Base-by-base conservation (phyloP, 768 basidiomycete species). In the Boletus subparvulus region DNA sequence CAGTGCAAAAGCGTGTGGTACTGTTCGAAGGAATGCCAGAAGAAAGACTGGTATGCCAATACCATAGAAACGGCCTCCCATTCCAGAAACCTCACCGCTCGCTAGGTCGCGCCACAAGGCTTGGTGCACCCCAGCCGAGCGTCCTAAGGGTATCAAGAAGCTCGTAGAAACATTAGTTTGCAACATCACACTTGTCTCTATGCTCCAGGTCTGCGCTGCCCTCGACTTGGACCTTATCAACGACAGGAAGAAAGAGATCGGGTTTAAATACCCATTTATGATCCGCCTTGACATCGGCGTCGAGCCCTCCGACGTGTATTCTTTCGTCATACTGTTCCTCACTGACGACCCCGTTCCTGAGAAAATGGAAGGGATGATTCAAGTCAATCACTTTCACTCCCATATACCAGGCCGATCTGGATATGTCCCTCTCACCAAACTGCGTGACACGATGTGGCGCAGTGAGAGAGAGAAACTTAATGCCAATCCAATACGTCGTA, bases 21-120 rank as follows among this genome's bases (percentile, higher is more conserved):
- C 50, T 64, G 63, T 44, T 64, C 63, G 13, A 61, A 61, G 42
- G 63, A 61, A 28, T 64, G 63, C 19, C 63, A 64, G 52, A 64
- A 17, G 39, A 61, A 56, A 37, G 55, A 64, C 47, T 64, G 63
- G 63, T 64, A 47, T 11, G 59, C 4, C 4, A 28, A 21, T 11
- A 6, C 1, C 17, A 24, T 24, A 13, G 21, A 14, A 17, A 21
- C 12, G 6, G 2, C 4, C n/a, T 35, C 19, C 0, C n/a, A 24
- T 26, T 19, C 4, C 19, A 7, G 2, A 9, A 36, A 2, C 28
- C 30, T 45, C 35, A 42, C 43, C 26, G 10, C 6, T 13, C 2
- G 4, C 10, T 24, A 64, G 63, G 63, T 24, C 62, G 5, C 50
- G 50, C 17, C 63, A 63, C 35, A 64, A 64, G 37, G 1, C 28